Conservation (phyloP, 1,139 yeast species). For the Nakaseomyces kungkrabaensis region DNA sequence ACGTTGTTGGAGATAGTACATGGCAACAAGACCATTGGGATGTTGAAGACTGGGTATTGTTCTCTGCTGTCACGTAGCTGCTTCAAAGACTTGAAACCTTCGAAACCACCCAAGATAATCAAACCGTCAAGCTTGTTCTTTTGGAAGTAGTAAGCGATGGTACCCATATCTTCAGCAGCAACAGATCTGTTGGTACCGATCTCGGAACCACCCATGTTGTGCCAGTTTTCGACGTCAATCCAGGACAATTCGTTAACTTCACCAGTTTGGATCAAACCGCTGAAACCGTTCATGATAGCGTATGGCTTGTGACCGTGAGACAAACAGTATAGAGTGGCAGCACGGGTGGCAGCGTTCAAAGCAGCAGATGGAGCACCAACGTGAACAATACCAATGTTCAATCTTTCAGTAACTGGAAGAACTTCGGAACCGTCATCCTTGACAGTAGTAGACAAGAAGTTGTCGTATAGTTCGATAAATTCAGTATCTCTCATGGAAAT, state of each 20-base stretch:
- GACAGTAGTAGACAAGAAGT: slow-evolving; percentile 54
- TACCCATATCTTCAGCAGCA: slow-evolving; percentile 61
- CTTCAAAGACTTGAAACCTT: slow-evolving; percentile 61
- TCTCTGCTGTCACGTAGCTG: slow-evolving; percentile 55
- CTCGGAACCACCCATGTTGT: slow-evolving; percentile 68
- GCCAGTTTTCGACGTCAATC: slow-evolving; percentile 68
- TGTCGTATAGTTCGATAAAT: slow-evolving; percentile 55
- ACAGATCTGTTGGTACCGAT: slow-evolving; percentile 71
- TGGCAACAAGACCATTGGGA: slow-evolving; percentile 70
- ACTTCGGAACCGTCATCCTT: slow-evolving; percentile 47
- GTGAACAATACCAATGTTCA: slow-evolving; percentile 61
- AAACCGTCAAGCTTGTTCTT: slow-evolving; percentile 66
- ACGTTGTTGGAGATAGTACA: slow-evolving; percentile 80
- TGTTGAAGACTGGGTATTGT: slow-evolving; percentile 60
- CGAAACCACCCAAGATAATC: slow-evolving; percentile 70
- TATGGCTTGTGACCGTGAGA: slow-evolving; percentile 66
- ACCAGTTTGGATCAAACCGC: slow-evolving; percentile 70
- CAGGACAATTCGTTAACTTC: slow-evolving; percentile 52
- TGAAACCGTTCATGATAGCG: slow-evolving; percentile 68
- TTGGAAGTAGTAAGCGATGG: slow-evolving; percentile 68
- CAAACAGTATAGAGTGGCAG: slow-evolving; percentile 65
- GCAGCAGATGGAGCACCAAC: slow-evolving; percentile 84
- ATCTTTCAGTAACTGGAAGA: slow-evolving; percentile 46
- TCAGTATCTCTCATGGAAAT: slow-evolving; percentile 62
- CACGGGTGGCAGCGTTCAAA: slow-evolving; percentile 65